Conservation (phyloP, 345 rosid species). For the Eucalyptus microcorys region DNA sequence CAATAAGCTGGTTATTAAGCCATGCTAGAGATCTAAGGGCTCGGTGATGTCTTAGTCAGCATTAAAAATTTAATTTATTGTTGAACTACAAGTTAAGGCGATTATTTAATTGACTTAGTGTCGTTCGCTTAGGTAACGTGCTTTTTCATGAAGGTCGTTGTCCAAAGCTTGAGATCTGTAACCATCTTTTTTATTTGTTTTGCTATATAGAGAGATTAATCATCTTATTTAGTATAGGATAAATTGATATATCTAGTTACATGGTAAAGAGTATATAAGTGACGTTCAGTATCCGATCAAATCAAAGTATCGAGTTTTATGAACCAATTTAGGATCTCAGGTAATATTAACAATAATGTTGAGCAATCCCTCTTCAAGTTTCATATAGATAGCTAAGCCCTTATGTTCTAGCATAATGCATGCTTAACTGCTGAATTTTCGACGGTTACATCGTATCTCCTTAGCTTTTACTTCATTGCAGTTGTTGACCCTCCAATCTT, state of each 20-base stretch:
- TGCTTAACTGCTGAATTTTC: neutral
- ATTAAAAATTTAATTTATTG: neutral
- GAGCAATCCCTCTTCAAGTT: neutral
- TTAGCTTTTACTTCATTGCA: neutral
- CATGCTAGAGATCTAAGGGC: neutral
- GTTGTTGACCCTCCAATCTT: neutral
- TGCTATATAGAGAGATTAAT: neutral
- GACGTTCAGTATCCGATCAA: neutral
- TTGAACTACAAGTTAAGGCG: accelerated
- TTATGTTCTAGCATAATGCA: accelerated
- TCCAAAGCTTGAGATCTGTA: neutral
- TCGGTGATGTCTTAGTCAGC: accelerated
- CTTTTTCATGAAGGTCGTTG: neutral
- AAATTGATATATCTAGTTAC: neutral
- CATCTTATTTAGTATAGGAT: too few relatives aligned
- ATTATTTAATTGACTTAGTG: neutral
- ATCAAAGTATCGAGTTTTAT: neutral
- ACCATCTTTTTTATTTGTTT: neutral
- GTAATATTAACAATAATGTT: neutral
- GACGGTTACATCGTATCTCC: neutral
- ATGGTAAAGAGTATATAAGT: neutral
- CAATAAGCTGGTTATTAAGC: neutral
- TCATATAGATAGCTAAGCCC: neutral
- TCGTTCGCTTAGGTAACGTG: accelerated
- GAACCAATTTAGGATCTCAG: neutral